Base-by-base conservation (phyloP, 495 filamentous ascomycete species). In the Friedmanniomyces simplex region DNA sequence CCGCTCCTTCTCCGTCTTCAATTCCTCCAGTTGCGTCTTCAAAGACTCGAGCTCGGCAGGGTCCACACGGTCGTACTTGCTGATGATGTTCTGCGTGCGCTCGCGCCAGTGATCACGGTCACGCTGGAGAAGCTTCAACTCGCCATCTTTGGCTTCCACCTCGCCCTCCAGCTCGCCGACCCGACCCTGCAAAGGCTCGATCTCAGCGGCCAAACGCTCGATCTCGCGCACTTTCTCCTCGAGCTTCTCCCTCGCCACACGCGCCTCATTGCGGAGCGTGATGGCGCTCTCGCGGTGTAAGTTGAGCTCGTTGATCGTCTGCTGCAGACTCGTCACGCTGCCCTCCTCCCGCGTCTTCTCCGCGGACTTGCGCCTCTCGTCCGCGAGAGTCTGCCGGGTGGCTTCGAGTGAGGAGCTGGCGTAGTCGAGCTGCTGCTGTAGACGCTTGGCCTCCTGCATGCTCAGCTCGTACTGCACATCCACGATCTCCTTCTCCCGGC, bases 401-500 rank as follows among this genome's bases (percentile, higher is more conserved):
- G 95, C 88, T 61, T 99, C 91, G 2, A 96, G 82, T 66, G 95
- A 86, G 21, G 81, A 79, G 60, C 88, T 88, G 14, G 85, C 77
- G 71, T 96, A 87, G 51, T 95, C 86, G 20, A 96, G 76, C 62
- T 97, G 89, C 55, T 96, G 89, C 59, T 90, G 85, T 4, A 96
- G 72, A 26, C 94, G 80, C 69, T 89, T 94, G 52, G 79, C 76
- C 66, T 96, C 93, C 66, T 95, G 87, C 0, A 84, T 73, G 48
- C 88, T 88, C 32, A 96, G 77, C 60, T 96, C 89, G 58, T 88
- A 88, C 65, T 97, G 91, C 7, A 96, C 88, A 57, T 97, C 91
- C 2, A 96, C 82, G 63, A 99, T 97, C 64, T 97, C 91, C 73
- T 96, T 97, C 73, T 97, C 94, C 45, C 87, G 82, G n/a, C 94